Percentiles rank a stretch among this genome's conserved stretches.
phyloP scores from a whole-genome alignment of 768 basidiomycete genomes.

The Lactarius evosmus region DNA sequence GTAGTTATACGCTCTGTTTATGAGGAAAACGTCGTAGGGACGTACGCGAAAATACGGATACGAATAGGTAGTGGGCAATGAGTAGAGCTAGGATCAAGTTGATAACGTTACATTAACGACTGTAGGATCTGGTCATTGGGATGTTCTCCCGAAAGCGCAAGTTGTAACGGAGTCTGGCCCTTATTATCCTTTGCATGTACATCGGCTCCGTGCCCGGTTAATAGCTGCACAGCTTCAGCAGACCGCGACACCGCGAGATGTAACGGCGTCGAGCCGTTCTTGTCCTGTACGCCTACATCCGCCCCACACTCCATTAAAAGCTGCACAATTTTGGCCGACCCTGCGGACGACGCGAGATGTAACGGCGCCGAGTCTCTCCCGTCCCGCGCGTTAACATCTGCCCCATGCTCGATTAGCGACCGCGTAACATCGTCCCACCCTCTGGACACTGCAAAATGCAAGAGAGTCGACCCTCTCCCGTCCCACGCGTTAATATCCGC shows the following conservation, averaged over 20 bases:
- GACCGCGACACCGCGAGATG: background rate
- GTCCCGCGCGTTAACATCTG: no score
- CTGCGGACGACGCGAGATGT: background rate
- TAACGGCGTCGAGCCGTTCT: background rate
- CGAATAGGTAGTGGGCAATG: no score
- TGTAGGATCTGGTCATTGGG: no score
- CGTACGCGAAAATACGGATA: no score
- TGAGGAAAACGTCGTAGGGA: no score
- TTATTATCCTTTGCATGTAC: background rate
- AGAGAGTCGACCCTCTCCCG: background rate
- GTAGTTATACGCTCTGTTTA: no score
- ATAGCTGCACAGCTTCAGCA: background rate
- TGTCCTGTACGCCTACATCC: background rate
- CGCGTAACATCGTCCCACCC: background rate
- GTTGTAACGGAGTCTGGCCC: background rate
- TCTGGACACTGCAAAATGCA: background rate
- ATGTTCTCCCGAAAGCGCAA: no score
- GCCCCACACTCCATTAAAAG: background rate
- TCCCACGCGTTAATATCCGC: no score
- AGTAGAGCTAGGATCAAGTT: no score
- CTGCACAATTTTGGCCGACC: background rate
- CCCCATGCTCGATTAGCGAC: background rate
- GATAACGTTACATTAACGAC: no score
- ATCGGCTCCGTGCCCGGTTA: background rate
- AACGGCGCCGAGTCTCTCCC: background rate